Conservation (phyloP, 805 yeast species). For the Candida gorgasii region DNA sequence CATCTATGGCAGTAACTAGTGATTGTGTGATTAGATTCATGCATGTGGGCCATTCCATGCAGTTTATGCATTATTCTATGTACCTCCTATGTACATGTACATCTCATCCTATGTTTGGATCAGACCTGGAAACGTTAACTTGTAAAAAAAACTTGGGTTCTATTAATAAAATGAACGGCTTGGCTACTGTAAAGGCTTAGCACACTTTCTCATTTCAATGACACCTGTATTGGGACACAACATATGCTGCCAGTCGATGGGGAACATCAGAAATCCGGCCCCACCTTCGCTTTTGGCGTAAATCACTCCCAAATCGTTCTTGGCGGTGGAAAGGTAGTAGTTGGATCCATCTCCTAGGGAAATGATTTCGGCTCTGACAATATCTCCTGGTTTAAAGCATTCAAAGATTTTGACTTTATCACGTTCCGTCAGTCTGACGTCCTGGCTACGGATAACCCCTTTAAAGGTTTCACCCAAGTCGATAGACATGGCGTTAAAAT, state of each 20-base stretch:
- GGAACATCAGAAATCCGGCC: slow-evolving; percentile 75
- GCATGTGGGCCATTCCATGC: too few relatives aligned
- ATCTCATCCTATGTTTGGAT: too few relatives aligned
- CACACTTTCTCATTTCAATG: slow-evolving; percentile 82
- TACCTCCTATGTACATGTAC: too few relatives aligned
- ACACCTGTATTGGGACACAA: slow-evolving; percentile 72
- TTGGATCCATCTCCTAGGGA: slow-evolving; percentile 93
- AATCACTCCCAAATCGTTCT: slow-evolving; percentile 90
- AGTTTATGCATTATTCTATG: too few relatives aligned
- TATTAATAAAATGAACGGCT: too few relatives aligned
- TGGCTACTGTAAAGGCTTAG: slow-evolving; percentile 65
- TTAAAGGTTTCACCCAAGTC: slow-evolving; percentile 88
- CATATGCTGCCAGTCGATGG: slow-evolving; percentile 97
- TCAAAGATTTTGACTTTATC: slow-evolving; percentile 80
- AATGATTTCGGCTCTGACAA: slow-evolving; percentile 78
- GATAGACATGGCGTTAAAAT: slow-evolving; percentile 42
- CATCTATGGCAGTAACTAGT: too few relatives aligned
- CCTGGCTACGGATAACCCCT: slow-evolving; percentile 84
- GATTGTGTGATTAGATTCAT: too few relatives aligned
- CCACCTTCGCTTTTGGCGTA: slow-evolving; percentile 76
- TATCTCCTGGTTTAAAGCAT: slow-evolving; percentile 88
- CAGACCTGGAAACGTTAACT: too few relatives aligned
- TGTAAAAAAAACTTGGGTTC: slow-evolving; percentile 1
- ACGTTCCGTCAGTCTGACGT: slow-evolving; percentile 86
- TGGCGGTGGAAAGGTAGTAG: slow-evolving; percentile 85